These are phyloP conservation scores for Trichophyton simii DNA, from an alignment of 2,329 filamentous ascomycete genomes.

Conservation along the genomic window DNA sequence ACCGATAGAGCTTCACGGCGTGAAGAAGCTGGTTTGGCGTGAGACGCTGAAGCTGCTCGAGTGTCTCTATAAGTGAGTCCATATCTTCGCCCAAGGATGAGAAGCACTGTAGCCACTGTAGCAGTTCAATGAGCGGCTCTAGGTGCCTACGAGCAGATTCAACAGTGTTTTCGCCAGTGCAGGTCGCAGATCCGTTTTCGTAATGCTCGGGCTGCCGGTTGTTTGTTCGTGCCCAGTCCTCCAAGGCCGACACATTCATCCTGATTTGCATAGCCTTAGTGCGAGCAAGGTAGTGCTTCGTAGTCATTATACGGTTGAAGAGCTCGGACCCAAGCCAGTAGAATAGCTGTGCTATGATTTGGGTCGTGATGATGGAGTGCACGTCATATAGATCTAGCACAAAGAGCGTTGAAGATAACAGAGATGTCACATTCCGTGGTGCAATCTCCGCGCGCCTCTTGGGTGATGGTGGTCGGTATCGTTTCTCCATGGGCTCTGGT, in stretches of 20 bases:
- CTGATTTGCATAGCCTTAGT: constrained; percentile 99
- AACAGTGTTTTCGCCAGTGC: constrained; percentile 73
- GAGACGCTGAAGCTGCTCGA: constrained; percentile 76
- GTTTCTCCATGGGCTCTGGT: constrained; percentile 76
- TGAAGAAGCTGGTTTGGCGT: constrained; percentile 84
- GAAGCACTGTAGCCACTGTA: constrained; percentile 97
- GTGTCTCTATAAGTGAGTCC: constrained; percentile 73
- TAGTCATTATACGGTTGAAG: constrained; percentile 97
- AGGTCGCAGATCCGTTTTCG: constrained; percentile 76
- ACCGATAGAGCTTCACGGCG: constrained; percentile 80
- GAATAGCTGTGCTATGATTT: constrained; percentile 81
- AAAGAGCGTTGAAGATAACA: constrained; percentile 90
- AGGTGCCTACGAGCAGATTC: constrained; percentile 76
- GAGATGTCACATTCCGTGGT: constrained; percentile 86
- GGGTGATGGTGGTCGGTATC: constrained; percentile 82
- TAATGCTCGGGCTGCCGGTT: constrained; percentile 92
- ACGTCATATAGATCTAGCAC: constrained; percentile 98
- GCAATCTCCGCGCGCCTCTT: constrained; percentile 85
- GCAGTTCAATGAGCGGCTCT: constrained; percentile 77
- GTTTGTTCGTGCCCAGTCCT: constrained; percentile 91
- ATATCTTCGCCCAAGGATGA: constrained; percentile 85
- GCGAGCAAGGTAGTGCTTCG: constrained; percentile 80
- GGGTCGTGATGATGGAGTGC: constrained; percentile 86
- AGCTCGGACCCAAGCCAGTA: constrained; percentile 96
- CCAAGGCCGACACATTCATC: constrained; percentile 91